Evolutionary conservation across 2,329 filamentous ascomycete species (phyloP), one percentile per base, ranked within the genome.

Genomic region (Lachnellula hyalina): DNA sequence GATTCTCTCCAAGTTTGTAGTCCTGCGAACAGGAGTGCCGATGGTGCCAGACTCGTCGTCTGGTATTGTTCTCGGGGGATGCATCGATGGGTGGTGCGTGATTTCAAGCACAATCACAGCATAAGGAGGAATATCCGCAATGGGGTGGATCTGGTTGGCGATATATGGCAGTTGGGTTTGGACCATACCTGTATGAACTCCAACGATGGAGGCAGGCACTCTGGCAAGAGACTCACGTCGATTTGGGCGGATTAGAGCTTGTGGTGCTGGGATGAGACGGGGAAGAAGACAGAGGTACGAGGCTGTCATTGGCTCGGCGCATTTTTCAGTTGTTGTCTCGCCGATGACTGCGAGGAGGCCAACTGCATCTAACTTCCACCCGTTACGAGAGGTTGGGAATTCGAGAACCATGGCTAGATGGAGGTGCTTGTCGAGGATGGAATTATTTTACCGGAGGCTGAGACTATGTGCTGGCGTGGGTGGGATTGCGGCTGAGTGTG

Each of bases 331-430:
- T 32, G 23, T 51, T 51, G 38, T 51, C 25, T 51, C 36, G 49
- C 49, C 38, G 38, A 51, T 51, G 17, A 51, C 38, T 9, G 49
- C 38, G 17, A 51, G 38, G 17, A 51, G 49, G 40, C 49, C 38
- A 11, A 51, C 69, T 59, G 45, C 51, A 47, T 52, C 47, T 25
- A 53, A 38, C 34, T 21, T 49, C 46, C 23, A 44, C 17, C 34
- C 23, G 23, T 49, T 42, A n/a, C 34, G 21, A 12, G 38, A 32
- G 15, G 21, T 51, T 42, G 49, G 49, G 19, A 51, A 51, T 34
- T 51, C 19, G 23, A 51, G 49, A 34, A 51, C 21, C 38, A 51
- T 51, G 2, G 28, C 3, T 44, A 17, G 1, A 5, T 15, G 36
- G n/a, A 40, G n/a, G n/a, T 40, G 6, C 2, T 40, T 40, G n/a